phyloP scores from a whole-genome alignment of 495 filamentous ascomycete genomes.

The Penicillium roqueforti region DNA sequence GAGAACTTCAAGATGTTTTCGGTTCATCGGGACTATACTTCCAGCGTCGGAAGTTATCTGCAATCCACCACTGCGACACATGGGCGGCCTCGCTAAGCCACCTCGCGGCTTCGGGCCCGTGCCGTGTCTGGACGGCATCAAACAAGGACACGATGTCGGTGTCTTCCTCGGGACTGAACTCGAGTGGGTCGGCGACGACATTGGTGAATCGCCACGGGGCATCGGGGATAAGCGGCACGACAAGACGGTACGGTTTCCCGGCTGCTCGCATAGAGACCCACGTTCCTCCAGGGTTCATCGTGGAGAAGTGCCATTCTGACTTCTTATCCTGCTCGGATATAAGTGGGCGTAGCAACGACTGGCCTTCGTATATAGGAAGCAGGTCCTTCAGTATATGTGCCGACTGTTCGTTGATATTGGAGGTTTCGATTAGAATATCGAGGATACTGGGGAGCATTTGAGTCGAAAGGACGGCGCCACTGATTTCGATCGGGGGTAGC shows the following conservation, averaged over 20 bases:
- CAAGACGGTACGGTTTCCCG: constrained; percentile 30
- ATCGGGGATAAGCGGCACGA: constrained; percentile 33
- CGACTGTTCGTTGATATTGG: constrained; percentile 26
- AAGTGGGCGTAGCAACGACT: constrained; percentile 32
- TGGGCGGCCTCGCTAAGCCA: constrained; percentile 38
- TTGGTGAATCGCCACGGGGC: constrained; percentile 36
- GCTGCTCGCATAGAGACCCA: constrained; percentile 35
- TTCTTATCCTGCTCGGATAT: constrained; percentile 14
- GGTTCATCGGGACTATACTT: constrained; percentile 11
- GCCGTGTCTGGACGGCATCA: constrained; percentile 17
- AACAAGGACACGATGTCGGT: constrained; percentile 22
- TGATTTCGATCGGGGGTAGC: constrained; percentile 33
- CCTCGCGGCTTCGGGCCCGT: constrained; percentile 26
- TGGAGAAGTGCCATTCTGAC: constrained; percentile 39
- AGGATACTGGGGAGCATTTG: constrained; percentile 41
- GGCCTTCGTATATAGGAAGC: constrained; percentile 38
- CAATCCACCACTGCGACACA: constrained; percentile 33
- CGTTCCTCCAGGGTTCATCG: constrained; percentile 40
- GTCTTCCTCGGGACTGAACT: constrained; percentile 18
- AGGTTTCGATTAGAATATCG: constrained; percentile 36
- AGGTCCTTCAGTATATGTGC: constrained; percentile 27
- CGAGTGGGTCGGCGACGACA: constrained; percentile 26
- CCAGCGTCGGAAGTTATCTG: constrained; percentile 24
- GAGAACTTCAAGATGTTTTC: not conserved
- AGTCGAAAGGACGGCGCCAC: constrained; percentile 28